Evolutionary conservation across 139 green algal species (phyloP).

Genomic region (Pleodorina starrii): DNA sequence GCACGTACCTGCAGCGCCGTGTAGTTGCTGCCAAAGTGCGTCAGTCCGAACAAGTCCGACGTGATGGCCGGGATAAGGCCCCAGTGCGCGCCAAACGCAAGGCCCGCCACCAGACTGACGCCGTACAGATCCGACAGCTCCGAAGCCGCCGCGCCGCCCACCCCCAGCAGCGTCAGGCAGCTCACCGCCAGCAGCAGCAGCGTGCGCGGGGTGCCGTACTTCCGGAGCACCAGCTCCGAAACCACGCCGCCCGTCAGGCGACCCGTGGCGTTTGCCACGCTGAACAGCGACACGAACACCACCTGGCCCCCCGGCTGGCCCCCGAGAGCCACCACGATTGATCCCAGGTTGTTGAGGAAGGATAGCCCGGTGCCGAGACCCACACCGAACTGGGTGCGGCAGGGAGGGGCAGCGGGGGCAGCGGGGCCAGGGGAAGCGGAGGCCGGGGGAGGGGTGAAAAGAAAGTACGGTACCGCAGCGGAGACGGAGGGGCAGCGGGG

Average conservation of each 20-base stretch:
- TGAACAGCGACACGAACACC: conserved; percentile 85
- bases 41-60: conserved; percentile 78
- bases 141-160: conserved; percentile 2
- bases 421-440: too few species aligned
- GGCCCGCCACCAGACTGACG: conserved; percentile 64
- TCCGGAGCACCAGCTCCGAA: conserved; percentile 68
- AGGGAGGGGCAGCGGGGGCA: too few species aligned
- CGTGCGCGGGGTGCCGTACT: conserved; percentile 61
- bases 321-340: conserved; percentile 72
- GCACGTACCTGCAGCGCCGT: conserved; percentile 54
- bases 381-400: conserved; percentile 64
- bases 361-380: conserved; percentile 75
- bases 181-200: conserved; percentile 56
- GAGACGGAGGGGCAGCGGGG: too few species aligned
- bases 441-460: too few species aligned
- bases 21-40: conserved; percentile 75
- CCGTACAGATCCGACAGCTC: conserved; percentile 34
- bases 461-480: too few species aligned
- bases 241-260: conserved; percentile 74
- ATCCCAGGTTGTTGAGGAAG: conserved; percentile 86
- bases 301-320: conserved; percentile 63
- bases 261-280: conserved; percentile 78
- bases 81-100: conserved; percentile 87
- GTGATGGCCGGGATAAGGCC: conserved; percentile 81
- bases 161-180: conserved; percentile 8